Evolutionary conservation across 305 asterid species (phyloP).

Genomic region (Fraxinus angustifolia): DNA sequence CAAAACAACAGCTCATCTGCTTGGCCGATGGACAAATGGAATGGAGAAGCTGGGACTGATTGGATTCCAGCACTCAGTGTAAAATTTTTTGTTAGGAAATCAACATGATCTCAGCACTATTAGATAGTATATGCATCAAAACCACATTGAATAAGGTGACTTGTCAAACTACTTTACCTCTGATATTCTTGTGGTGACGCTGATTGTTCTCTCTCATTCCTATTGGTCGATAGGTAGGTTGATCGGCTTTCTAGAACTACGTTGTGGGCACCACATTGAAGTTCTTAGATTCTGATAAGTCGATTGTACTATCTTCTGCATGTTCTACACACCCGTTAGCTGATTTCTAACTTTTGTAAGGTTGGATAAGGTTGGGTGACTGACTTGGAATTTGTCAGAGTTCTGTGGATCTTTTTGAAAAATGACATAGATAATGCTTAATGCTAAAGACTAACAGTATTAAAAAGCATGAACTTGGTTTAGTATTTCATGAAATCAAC

Average conservation of each 20-base stretch:
- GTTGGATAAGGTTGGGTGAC: background rate
- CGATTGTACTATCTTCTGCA: background rate
- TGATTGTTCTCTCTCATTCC: background rate
- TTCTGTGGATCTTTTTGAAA: background rate
- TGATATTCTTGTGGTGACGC: background rate
- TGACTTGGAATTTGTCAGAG: background rate
- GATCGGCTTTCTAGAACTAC: background rate
- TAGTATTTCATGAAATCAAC: background rate
- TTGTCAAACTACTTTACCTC: background rate
- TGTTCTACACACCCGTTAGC: background rate
- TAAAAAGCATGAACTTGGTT: background rate
- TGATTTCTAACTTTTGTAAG: background rate
- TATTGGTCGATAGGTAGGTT: background rate
- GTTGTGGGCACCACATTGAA: background rate
- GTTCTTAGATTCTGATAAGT: background rate
- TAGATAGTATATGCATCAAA: background rate
- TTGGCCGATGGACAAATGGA: background rate
- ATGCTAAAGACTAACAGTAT: background rate
- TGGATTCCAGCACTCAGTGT: background rate
- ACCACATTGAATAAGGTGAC: background rate
- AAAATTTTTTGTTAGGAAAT: background rate
- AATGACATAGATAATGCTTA: background rate
- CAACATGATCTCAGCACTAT: background rate
- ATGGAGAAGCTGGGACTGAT: background rate
- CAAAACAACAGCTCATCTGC: background rate